phyloP scores from a whole-genome alignment of 768 basidiomycete genomes.

The Agrocybe chaxingu region DNA sequence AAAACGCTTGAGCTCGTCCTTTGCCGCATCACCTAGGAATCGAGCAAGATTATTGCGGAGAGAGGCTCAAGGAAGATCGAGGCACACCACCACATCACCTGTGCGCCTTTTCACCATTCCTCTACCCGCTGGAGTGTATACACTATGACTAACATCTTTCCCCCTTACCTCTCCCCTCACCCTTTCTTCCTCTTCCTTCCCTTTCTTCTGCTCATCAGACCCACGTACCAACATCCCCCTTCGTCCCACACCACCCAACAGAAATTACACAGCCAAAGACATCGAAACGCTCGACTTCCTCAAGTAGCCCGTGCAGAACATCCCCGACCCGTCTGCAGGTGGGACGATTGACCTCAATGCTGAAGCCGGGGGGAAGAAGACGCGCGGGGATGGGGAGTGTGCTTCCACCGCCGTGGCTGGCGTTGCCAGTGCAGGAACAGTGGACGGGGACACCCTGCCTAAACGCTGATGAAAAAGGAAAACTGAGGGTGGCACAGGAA shows the following conservation, averaged over 20 bases:
- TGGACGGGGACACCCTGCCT: constrained; percentile 30
- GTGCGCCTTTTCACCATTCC: constrained; percentile 44
- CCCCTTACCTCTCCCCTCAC: not conserved
- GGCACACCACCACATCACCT: constrained; percentile 66
- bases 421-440: constrained; percentile 19
- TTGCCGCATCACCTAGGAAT: constrained; percentile 76
- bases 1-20: constrained; percentile 95
- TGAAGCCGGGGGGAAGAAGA: constrained; percentile 60
- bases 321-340: constrained; percentile 85
- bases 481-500: constrained; percentile 23
- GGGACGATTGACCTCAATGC: constrained; percentile 73
- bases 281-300: constrained; percentile 92
- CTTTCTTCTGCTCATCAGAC: no score
- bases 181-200: not conserved
- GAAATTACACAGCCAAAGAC: constrained; percentile 89
- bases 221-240: not conserved
- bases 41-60: constrained; percentile 73
- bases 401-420: constrained; percentile 27
- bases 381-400: constrained; percentile 52
- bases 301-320: constrained; percentile 82
- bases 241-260: constrained; percentile 25
- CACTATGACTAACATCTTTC: no score
- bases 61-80: constrained; percentile 88
- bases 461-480: constrained; percentile 53
- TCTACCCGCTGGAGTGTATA: no score